A percentile compares a stretch with the other conserved stretches of the same genome.
These are phyloP conservation scores for Vanrija humicola DNA, from an alignment of 1,284 basidiomycete species.

Conservation along the genomic window DNA sequence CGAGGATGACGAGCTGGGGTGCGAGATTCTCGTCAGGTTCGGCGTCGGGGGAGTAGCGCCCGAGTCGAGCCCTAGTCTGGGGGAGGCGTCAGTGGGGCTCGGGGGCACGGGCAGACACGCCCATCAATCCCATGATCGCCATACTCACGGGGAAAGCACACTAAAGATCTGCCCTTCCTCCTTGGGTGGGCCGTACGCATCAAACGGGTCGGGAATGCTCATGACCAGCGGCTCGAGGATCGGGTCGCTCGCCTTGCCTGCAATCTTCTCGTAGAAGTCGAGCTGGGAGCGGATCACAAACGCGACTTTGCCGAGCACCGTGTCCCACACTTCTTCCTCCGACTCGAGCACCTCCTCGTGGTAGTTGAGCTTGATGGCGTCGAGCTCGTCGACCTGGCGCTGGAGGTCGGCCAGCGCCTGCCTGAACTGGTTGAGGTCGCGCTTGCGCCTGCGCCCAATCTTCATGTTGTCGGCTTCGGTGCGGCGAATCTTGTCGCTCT, in stretches of 20 bases:
- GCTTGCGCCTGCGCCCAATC: conserved; percentile 61
- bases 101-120: too few species aligned
- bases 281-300: conserved; percentile 45
- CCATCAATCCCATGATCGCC: background rate
- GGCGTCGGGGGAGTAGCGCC: conserved; percentile 33
- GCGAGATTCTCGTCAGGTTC: conserved; percentile 28
- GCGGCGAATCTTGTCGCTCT: conserved; percentile 76
- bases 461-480: conserved; percentile 87
- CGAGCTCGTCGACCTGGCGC: conserved; percentile 63
- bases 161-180: conserved; percentile 88
- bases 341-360: conserved; percentile 75
- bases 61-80: conserved; percentile 28
- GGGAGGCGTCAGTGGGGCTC: background rate
- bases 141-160: conserved; percentile 74
- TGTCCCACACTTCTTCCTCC: conserved; percentile 86
- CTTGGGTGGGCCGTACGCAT: conserved; percentile 81
- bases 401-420: conserved; percentile 78
- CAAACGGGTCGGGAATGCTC: conserved; percentile 86
- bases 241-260: conserved; percentile 78
- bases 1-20: conserved; percentile 16
- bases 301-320: conserved; percentile 72
- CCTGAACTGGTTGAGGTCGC: conserved; percentile 81
- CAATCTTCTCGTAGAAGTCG: conserved; percentile 49
- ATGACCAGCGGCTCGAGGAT: conserved; percentile 86
- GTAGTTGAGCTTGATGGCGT: conserved; percentile 50